Percentiles rank a stretch among this genome's conserved stretches.
Evolutionary conservation across 257 asterid genomes (phyloP).

Genomic region (Ligustrum vulgare): DNA sequence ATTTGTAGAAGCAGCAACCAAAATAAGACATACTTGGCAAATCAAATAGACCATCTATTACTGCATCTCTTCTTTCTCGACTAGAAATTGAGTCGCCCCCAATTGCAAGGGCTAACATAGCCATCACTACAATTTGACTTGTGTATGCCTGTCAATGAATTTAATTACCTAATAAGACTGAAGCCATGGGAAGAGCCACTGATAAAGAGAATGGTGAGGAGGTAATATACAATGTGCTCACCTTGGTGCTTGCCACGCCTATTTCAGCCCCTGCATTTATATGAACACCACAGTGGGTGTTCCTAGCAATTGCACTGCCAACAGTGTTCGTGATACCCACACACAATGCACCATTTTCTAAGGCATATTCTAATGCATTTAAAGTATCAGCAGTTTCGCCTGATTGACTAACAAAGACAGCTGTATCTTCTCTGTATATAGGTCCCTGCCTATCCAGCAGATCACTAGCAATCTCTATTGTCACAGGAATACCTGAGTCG

Average conservation of each 20-base stretch:
- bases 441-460: conserved; percentile 97
- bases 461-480: conserved; percentile 98
- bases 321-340: conserved; percentile 98
- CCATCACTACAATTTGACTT: conserved; percentile 98
- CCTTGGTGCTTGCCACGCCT: conserved; percentile 99
- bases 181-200: background rate
- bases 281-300: conserved; percentile 95
- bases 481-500: conserved; percentile 79
- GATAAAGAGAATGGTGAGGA: background rate
- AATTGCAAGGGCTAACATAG: conserved; percentile 93
- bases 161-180: conserved; percentile 22
- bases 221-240: conserved; percentile 21
- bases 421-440: conserved; percentile 90
- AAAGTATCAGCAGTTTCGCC: conserved; percentile 98
- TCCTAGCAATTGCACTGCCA: conserved; percentile 97
- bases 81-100: conserved; percentile 90
- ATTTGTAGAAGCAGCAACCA: conserved; percentile 9
- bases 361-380: conserved; percentile 91
- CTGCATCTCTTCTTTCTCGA: conserved; percentile 78
- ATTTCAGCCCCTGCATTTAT: conserved; percentile 98
- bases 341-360: conserved; percentile 90
- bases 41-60: conserved; percentile 82
- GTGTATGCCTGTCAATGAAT: conserved; percentile 80
- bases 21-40: conserved; percentile 69
- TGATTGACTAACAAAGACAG: conserved; percentile 93